Evolutionary conservation across 106 monocot species (phyloP).

Genomic region (Dendrobium huoshanense): DNA sequence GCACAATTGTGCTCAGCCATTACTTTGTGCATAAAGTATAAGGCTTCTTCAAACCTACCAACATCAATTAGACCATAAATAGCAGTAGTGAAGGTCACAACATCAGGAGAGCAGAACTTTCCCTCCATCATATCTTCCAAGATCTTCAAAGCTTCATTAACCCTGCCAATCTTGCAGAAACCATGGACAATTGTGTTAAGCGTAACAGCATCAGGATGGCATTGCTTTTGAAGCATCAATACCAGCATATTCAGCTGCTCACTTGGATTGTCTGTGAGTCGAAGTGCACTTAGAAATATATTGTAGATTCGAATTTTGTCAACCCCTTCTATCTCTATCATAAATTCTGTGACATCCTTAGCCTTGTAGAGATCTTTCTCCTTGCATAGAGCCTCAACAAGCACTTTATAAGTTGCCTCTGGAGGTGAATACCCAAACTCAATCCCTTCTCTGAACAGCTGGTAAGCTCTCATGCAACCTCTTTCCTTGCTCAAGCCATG

Average conservation of each 20-base stretch:
- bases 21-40: slow-evolving; percentile 33
- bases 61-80: slow-evolving; percentile 49
- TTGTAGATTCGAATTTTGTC: slow-evolving; percentile 68
- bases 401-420: slow-evolving; percentile 62
- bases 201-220: slow-evolving; percentile 66
- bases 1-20: slow-evolving; percentile 41
- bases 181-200: slow-evolving; percentile 89
- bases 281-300: slow-evolving; percentile 61
- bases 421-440: slow-evolving; percentile 51
- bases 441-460: slow-evolving; percentile 67
- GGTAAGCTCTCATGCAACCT: slow-evolving; percentile 80
- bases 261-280: slow-evolving; percentile 47
- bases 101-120: slow-evolving; percentile 76
- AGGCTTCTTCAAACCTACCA: slow-evolving; percentile 53
- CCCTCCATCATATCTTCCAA: slow-evolving; percentile 74
- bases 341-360: slow-evolving; percentile 59
- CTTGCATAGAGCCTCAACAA: slow-evolving; percentile 65
- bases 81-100: slow-evolving; percentile 78
- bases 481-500: slow-evolving; percentile 61
- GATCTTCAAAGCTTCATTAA: slow-evolving; percentile 66
- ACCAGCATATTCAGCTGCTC: slow-evolving; percentile 83
- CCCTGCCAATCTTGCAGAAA: slow-evolving; percentile 68
- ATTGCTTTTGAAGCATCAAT: slow-evolving; percentile 75
- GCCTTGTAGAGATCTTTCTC: slow-evolving; percentile 68
- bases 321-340: slow-evolving; percentile 28